These are phyloP conservation scores for Notholithocarpus densiflorus DNA, from an alignment of 306 rosid genomes.

Conservation along the genomic window DNA sequence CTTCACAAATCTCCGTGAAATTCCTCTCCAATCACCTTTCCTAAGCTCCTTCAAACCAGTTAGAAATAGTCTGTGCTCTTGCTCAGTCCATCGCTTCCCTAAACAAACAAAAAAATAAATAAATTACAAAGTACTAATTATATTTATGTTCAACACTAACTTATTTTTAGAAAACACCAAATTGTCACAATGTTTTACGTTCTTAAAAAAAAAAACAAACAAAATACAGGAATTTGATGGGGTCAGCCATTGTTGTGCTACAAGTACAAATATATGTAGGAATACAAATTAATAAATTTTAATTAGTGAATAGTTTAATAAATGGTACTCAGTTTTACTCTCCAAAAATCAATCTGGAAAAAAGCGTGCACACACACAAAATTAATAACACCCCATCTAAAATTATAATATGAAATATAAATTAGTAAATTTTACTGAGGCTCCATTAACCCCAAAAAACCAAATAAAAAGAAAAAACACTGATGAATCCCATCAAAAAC, in stretches of 20 bases:
- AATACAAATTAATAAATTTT: not conserved
- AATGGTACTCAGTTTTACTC: not conserved
- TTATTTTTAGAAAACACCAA: not conserved
- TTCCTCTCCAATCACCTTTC: slow-evolving; percentile 68
- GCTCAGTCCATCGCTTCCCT: slow-evolving; percentile 54
- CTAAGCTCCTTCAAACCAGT: slow-evolving; percentile 45
- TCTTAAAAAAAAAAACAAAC: not conserved
- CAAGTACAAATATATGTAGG: no score
- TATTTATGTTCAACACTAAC: not conserved
- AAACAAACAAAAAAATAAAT: not conserved
- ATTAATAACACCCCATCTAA: no score
- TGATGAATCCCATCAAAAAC: no score
- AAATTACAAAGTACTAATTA: no score
- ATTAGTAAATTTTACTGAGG: no score
- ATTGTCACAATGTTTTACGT: not conserved
- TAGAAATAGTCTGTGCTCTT: slow-evolving; percentile 51
- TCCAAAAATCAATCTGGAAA: not conserved
- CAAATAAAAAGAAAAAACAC: not conserved
- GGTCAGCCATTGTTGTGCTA: not conserved
- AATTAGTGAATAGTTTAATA: not conserved
- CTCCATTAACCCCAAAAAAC: no score
- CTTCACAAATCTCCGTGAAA: slow-evolving; percentile 41
- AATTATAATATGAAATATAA: no score
- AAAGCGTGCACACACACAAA: no score
- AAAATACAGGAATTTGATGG: not conserved